These are phyloP conservation scores for Polyplosphaeria fusca DNA, from an alignment of 495 filamentous ascomycete genomes.

Conservation along the genomic window DNA sequence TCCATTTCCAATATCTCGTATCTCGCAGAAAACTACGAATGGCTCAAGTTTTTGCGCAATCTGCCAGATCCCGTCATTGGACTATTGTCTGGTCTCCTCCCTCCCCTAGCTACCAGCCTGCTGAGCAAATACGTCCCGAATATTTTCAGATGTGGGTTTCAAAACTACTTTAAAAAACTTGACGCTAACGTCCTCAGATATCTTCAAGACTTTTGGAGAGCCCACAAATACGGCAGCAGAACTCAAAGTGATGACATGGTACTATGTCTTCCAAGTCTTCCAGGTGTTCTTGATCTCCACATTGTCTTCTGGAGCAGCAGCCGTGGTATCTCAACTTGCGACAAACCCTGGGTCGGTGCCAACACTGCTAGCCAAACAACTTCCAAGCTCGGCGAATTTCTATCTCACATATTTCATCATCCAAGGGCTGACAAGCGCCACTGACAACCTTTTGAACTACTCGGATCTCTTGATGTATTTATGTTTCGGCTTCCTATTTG, in stretches of 20 bases:
- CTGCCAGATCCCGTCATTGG: constrained; percentile 36
- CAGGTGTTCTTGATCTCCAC: constrained; percentile 44
- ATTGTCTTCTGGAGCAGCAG: constrained; percentile 38
- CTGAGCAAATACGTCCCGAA: constrained; percentile 39
- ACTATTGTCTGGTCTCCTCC: constrained; percentile 38
- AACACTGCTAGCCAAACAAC: constrained; percentile 32
- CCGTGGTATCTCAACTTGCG: constrained; percentile 32
- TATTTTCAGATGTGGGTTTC: constrained; percentile 35
- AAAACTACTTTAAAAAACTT: background rate
- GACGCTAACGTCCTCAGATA: constrained; percentile 11
- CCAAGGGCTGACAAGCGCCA: constrained; percentile 37
- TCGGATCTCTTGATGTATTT: constrained; percentile 36
- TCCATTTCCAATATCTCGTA: constrained; percentile 39
- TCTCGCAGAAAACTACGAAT: constrained; percentile 36
- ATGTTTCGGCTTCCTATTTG: constrained; percentile 34
- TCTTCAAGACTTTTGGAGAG: constrained; percentile 29
- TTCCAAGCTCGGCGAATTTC: constrained; percentile 42
- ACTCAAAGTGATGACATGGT: constrained; percentile 40
- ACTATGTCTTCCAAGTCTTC: constrained; percentile 42
- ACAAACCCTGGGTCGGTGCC: constrained; percentile 35
- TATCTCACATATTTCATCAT: constrained; percentile 45
- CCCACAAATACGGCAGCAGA: constrained; percentile 39
- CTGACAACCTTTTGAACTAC: constrained; percentile 37
- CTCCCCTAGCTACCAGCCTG: constrained; percentile 33
- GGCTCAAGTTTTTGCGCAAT: constrained; percentile 37